Evolutionary conservation across 805 yeast species (phyloP).

Genomic region (Zygosaccharomyces lentus): DNA sequence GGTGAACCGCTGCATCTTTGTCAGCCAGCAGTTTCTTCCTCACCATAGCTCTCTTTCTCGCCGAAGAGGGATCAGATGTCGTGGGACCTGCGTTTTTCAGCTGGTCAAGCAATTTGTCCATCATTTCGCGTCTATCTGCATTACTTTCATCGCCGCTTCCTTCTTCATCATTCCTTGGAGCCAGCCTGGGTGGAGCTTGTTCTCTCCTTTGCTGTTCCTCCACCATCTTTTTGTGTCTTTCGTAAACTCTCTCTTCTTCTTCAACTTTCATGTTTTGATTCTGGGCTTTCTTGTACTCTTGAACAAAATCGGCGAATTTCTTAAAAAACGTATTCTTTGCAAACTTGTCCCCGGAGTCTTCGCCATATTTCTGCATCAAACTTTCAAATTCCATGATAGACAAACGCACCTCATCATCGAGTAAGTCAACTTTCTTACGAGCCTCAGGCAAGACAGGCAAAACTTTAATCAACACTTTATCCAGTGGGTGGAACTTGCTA

Average conservation of each 20-base stretch:
- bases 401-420: slow-evolving; percentile 58
- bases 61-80: slow-evolving; percentile 71
- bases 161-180: slow-evolving; percentile 7
- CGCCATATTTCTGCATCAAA: slow-evolving; percentile 86
- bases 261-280: slow-evolving; percentile 75
- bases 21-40: slow-evolving; percentile 50
- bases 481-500: slow-evolving; percentile 75
- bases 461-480: slow-evolving; percentile 59
- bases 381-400: slow-evolving; percentile 63
- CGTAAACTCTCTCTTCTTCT: slow-evolving; percentile 73
- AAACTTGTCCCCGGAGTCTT: slow-evolving; percentile 66
- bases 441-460: slow-evolving; percentile 71
- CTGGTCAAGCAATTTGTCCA: slow-evolving; percentile 84
- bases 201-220: slow-evolving; percentile 34
- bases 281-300: slow-evolving; percentile 75
- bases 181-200: slow-evolving; percentile 18
- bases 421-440: slow-evolving; percentile 57
- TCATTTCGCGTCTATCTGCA: slow-evolving; percentile 45
- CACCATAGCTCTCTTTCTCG: slow-evolving; percentile 74
- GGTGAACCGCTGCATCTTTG: slow-evolving; percentile 15
- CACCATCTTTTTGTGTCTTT: slow-evolving; percentile 61
- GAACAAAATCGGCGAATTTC: slow-evolving; percentile 74
- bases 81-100: slow-evolving; percentile 81
- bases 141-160: slow-evolving; percentile 15
- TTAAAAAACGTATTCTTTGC: slow-evolving; percentile 68